Evolutionary conservation across 2,329 filamentous ascomycete genomes (phyloP).

Genomic region (Paracoccidioides brasiliensis): DNA sequence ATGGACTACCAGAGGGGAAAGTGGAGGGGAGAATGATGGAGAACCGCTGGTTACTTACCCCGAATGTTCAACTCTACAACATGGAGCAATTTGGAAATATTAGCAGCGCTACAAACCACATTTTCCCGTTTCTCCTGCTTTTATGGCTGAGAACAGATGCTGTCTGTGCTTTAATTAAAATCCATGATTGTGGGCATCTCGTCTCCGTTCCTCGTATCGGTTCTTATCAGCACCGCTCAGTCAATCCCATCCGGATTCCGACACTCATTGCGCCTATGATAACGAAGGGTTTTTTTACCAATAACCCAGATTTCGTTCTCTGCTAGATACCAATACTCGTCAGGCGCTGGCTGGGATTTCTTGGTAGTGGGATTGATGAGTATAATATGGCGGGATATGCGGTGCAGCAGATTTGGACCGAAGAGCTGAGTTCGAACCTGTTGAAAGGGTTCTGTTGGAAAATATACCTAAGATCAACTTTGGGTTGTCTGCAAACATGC

Average conservation of each 20-base stretch:
- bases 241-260: slow-evolving; percentile 59
- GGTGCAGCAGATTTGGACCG: slow-evolving; percentile 44
- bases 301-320: slow-evolving; percentile 51
- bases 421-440: slow-evolving; percentile 49
- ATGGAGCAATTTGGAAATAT: slow-evolving; percentile 37
- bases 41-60: slow-evolving; percentile 32
- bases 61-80: slow-evolving; percentile 25
- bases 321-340: slow-evolving; percentile 49
- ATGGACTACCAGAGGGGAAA: slow-evolving; percentile 36
- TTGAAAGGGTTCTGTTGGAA: slow-evolving; percentile 53
- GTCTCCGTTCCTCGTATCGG: slow-evolving; percentile 44
- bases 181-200: slow-evolving; percentile 42
- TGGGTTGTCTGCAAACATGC: slow-evolving; percentile 29
- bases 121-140: neutral
- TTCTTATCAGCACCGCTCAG: slow-evolving; percentile 49
- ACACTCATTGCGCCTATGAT: slow-evolving; percentile 49
- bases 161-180: neutral
- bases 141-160: neutral
- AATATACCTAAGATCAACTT: slow-evolving; percentile 49
- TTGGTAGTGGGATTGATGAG: slow-evolving; percentile 44
- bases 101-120: slow-evolving; percentile 29
- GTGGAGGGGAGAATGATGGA: slow-evolving; percentile 30
- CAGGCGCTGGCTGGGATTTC: slow-evolving; percentile 53
- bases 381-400: slow-evolving; percentile 38
- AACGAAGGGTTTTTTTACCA: slow-evolving; percentile 53